Evolutionary conservation across 768 basidiomycete genomes (phyloP).

Genomic region (Fibroporia radiculosa): DNA sequence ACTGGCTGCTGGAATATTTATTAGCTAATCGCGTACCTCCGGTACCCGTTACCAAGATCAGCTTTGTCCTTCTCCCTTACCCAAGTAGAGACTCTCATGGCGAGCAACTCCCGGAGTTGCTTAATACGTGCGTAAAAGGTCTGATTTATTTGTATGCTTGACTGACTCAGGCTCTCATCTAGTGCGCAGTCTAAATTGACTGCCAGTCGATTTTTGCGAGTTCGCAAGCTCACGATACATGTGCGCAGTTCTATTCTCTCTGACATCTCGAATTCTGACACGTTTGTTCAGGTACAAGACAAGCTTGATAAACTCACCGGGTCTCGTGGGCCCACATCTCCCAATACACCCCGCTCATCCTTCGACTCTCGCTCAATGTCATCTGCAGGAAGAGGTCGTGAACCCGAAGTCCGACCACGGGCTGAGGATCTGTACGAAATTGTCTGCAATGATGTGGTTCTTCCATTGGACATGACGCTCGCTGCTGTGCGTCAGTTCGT

Average conservation of each 20-base stretch:
- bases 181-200: conserved; percentile 81
- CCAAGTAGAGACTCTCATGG: conserved; percentile 45
- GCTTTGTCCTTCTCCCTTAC: conserved; percentile 85
- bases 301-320: conserved; percentile 58
- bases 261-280: not conserved
- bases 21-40: conserved; percentile 54
- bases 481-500: conserved; percentile 86
- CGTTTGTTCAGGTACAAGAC: conserved; percentile 60
- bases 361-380: conserved; percentile 24
- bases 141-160: not conserved
- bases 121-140: conserved; percentile 80
- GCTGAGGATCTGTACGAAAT: conserved; percentile 80
- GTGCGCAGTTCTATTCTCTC: conserved; percentile 35
- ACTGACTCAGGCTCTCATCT: not conserved
- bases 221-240: conserved; percentile 78
- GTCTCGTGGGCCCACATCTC: conserved; percentile 23
- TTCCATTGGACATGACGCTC: conserved; percentile 84
- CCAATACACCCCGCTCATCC: conserved; percentile 29
- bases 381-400: conserved; percentile 15
- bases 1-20: conserved; percentile 87
- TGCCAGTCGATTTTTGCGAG: conserved; percentile 77
- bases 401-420: conserved; percentile 17
- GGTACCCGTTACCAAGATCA: conserved; percentile 61
- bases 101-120: conserved; percentile 67
- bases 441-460: conserved; percentile 75